phyloP scores from a whole-genome alignment of 2,329 filamentous ascomycete species.

The Pezicula radicicola region DNA sequence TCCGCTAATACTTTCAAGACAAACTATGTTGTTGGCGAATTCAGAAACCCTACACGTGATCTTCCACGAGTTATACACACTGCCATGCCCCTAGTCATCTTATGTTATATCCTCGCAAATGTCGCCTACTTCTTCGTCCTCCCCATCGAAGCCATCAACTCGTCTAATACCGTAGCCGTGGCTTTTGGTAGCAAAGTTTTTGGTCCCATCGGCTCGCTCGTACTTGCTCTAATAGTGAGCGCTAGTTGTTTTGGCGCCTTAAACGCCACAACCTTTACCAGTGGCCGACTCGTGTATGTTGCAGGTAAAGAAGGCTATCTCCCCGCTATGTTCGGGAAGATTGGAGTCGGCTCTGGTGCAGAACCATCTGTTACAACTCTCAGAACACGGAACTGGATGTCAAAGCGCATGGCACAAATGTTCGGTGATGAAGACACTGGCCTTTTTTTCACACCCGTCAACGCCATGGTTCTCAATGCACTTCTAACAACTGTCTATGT shows the following conservation, averaged over 20 bases:
- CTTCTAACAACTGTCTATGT: slow-evolving; percentile 74
- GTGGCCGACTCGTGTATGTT: slow-evolving; percentile 85
- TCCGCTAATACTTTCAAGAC: slow-evolving; percentile 55
- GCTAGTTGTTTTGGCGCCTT: slow-evolving; percentile 92
- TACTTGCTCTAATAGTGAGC: slow-evolving; percentile 85
- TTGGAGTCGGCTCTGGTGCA: slow-evolving; percentile 61
- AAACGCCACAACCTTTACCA: slow-evolving; percentile 93
- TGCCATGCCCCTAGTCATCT: slow-evolving; percentile 89
- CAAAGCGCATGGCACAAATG: slow-evolving; percentile 55
- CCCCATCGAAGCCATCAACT: slow-evolving; percentile 75
- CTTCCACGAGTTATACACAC: slow-evolving; percentile 94
- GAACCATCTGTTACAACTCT: slow-evolving; percentile 38
- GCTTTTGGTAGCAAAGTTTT: slow-evolving; percentile 90
- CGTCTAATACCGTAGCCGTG: slow-evolving; percentile 92
- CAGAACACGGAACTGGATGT: slow-evolving; percentile 52
- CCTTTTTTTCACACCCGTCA: slow-evolving; percentile 91
- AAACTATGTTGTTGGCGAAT: slow-evolving; percentile 97
- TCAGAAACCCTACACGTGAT: slow-evolving; percentile 85
- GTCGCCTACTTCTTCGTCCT: slow-evolving; percentile 93
- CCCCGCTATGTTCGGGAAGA: slow-evolving; percentile 75
- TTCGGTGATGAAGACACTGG: slow-evolving; percentile 76
- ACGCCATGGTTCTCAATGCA: slow-evolving; percentile 82
- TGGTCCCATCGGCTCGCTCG: slow-evolving; percentile 74
- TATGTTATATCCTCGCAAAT: slow-evolving; percentile 88
- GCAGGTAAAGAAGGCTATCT: slow-evolving; percentile 95